Evolutionary conservation across 2,329 filamentous ascomycete species (phyloP), one percentile per base, ranked within the genome.

Genomic region (Trichoderma breve): DNA sequence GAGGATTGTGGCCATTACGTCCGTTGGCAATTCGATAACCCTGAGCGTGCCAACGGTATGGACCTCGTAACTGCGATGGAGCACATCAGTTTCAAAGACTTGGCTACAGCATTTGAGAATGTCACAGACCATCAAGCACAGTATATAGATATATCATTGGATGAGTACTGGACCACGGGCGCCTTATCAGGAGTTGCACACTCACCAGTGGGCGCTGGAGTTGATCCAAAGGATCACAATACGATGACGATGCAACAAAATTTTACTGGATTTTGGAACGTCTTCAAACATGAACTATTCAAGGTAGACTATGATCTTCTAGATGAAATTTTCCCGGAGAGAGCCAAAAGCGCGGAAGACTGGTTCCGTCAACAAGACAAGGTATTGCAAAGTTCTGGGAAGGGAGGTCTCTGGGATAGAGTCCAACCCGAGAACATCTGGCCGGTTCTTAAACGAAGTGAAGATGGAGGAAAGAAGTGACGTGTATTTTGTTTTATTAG

Each of bases 11-110:
- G 43, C 15, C 32, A 55, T 30, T 66, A 66, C 15, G 43, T 66
- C 21, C 63, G 43, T 30, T 66, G 47, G 63, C 63, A 53, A 28
- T 66, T 66, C 14, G 63, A 66, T 34, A 66, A 57, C 30, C 63
- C 47, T 39, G 30, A 57, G 21, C 63, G 63, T n/a, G 30, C 47
- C 15, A 36, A 12, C 9, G 47, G 63, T 4, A 18, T 66, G 47
- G 28, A 66, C 24, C 63, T 66, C 14, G n/a, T 26, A 39, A 66
- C 63, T 28, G 63, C 47, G 9, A 39, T 57, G 36, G 30, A 51
- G 15, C 47, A 21, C 9, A 36, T 36, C 11, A 18, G 18, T 14
- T 55, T 55, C 32, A 39, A 39, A 3, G 63, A 66, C 14, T 1
- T 66, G 5, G 63, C 47, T 14, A 12, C 21, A 57, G 63, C 63